A percentile compares a stretch with the other conserved stretches of the same genome.
phyloP scores from a whole-genome alignment of 805 yeast species.

The Saccharomyces mikatae region DNA sequence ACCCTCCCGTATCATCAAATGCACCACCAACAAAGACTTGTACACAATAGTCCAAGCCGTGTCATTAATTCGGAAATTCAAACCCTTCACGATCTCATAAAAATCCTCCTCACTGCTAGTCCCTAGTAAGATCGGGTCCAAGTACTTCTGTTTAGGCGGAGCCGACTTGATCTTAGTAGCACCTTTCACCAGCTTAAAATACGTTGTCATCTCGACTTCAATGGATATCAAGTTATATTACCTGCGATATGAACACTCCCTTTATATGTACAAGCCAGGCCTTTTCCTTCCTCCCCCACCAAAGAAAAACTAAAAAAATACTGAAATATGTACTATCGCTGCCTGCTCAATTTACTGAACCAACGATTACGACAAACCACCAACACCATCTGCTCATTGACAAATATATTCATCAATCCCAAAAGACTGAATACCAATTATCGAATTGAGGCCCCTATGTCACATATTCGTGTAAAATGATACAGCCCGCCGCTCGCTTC shows the following conservation, averaged over 20 bases:
- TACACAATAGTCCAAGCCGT: conserved; percentile 87
- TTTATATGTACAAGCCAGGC: neutral
- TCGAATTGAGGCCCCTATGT: neutral
- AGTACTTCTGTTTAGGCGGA: conserved; percentile 94
- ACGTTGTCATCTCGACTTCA: conserved; percentile 29
- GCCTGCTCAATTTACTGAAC: neutral
- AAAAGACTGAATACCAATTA: neutral
- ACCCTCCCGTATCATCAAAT: conserved; percentile 90
- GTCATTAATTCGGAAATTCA: conserved; percentile 59
- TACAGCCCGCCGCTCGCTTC: neutral
- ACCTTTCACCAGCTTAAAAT: conserved; percentile 69
- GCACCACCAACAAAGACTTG: conserved; percentile 77
- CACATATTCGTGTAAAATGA: neutral
- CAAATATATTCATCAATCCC: neutral
- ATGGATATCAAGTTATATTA: neutral
- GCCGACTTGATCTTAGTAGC: conserved; percentile 79
- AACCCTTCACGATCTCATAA: conserved; percentile 56
- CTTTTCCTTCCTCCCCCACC: neutral
- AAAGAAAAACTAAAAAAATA: neutral
- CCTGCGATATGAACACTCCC: neutral
- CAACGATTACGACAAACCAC: neutral
- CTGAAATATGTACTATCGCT: neutral
- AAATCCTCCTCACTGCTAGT: conserved; percentile 41
- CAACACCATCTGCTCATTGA: neutral
- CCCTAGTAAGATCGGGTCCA: conserved; percentile 76